phyloP scores from a whole-genome alignment of 441 rosid genomes.

The Jatropha podagrica region DNA sequence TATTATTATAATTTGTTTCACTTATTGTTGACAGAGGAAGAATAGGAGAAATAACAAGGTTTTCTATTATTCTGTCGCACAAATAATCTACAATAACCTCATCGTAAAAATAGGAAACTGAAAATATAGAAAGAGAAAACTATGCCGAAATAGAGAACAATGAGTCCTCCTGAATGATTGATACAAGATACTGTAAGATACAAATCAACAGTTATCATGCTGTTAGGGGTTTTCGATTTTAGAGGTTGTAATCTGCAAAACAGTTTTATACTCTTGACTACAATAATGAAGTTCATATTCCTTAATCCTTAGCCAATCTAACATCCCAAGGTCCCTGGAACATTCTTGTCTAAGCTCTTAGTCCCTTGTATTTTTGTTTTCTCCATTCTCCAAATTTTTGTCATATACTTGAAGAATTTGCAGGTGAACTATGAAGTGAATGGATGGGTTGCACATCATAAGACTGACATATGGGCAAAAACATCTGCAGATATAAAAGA shows the following conservation, averaged over 20 bases:
- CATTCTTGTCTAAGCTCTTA: not conserved
- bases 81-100: too few relatives aligned
- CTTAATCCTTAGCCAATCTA: not conserved
- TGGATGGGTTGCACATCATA: conserved; percentile 73
- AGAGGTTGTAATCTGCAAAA: not conserved
- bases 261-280: not conserved
- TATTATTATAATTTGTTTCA: not conserved
- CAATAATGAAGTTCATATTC: not conserved
- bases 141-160: too few relatives aligned
- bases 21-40: too few relatives aligned
- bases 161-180: too few relatives aligned
- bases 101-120: too few relatives aligned
- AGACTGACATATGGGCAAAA: conserved; percentile 72
- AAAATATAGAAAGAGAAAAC: too few relatives aligned
- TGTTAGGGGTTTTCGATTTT: not conserved
- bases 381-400: not conserved
- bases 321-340: not conserved
- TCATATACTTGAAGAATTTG: conserved; percentile 9
- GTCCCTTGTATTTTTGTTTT: not conserved
- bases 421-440: conserved; percentile 61
- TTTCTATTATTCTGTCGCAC: too few relatives aligned
- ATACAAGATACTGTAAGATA: too few relatives aligned
- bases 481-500: conserved; percentile 48
- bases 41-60: too few relatives aligned
- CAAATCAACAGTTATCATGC: not conserved